Base-by-base conservation (phyloP, 2,329 filamentous ascomycete species). In the Beauveria sp. region DNA sequence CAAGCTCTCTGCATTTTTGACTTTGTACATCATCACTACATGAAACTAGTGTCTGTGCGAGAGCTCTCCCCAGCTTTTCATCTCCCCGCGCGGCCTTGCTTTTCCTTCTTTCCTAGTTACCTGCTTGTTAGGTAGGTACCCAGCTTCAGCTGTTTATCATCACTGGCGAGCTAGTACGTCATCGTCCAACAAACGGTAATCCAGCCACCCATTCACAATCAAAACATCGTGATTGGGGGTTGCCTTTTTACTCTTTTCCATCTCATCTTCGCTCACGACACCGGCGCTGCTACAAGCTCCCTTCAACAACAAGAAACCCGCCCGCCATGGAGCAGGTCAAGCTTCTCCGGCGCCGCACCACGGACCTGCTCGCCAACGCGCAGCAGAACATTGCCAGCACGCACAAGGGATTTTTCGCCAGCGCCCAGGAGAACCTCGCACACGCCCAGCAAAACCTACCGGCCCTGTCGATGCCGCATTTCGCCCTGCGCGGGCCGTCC, bases 271-370 rank as follows among this genome's bases (percentile, higher is more conserved):
- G 14, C 24, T 26, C 24, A 8, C 47, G 24, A 30, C 8, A 50
- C 28, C 7, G 20, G 10, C 30, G 8, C 34, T 51, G 46, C 16
- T 22, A 51, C 9, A 22, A 42, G 12, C 16, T 28, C 42, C 38
- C 9, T 24, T 10, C 22, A 22, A 7, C 14, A 18, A 6, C 53
- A 14, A 30, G n/a, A 3, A 20, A n/a, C 57, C 9, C 38, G n/a
- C 18, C 34, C 61, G 24, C 6, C 55, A 83, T 83, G 81, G 81
- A 84, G 65, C 78, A 79, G 54, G 81, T 85, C 68, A 73, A 74
- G 49, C 71, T 77, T 65, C 75, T 85, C 63, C 81, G 79, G 72
- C 82, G 81, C 69, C 82, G 81, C 64, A 80, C 81, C 34, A 80
- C 79, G 65, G 80, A 82, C 69, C 72, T 84, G 58, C 65, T 84